These are phyloP conservation scores for Arabidopsis hybrid DNA, from an alignment of 441 rosid species.

Conservation along the genomic window DNA sequence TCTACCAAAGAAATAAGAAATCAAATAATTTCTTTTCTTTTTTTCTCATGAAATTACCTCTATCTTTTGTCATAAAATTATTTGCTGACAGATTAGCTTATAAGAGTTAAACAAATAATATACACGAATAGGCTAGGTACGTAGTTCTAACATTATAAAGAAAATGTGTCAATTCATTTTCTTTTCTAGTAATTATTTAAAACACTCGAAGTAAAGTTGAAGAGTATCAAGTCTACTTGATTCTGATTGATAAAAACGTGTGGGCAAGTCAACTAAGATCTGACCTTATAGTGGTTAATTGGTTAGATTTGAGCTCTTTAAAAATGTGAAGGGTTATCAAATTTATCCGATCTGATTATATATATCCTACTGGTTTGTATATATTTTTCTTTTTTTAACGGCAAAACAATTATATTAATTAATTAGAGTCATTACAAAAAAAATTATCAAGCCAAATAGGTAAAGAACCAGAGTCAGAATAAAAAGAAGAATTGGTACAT, in stretches of 20 bases:
- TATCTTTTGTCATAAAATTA: conserved; percentile 9
- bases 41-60: not conserved
- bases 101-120: too few relatives aligned
- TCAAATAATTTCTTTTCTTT: not conserved
- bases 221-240: conserved; percentile 40
- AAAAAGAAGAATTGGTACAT: too few relatives aligned
- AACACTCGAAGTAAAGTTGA: conserved; percentile 30
- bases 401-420: too few relatives aligned
- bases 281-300: conserved; percentile 36
- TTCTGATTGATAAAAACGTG: conserved; percentile 42
- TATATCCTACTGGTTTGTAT: too few relatives aligned
- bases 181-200: conserved; percentile 10
- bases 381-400: too few relatives aligned
- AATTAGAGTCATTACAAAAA: too few relatives aligned
- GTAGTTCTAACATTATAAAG: not conserved
- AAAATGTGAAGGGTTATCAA: not conserved
- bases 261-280: conserved; percentile 43
- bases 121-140: too few relatives aligned
- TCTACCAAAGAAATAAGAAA: conserved; percentile 8
- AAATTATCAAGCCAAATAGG: too few relatives aligned
- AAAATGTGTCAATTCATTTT: not conserved
- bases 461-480: too few relatives aligned
- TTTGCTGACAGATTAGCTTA: too few relatives aligned
- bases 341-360: too few relatives aligned
- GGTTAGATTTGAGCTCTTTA: conserved; percentile 36